Base-by-base conservation (phyloP, 2,329 filamentous ascomycete species). In the Aspergillus glaucus region DNA sequence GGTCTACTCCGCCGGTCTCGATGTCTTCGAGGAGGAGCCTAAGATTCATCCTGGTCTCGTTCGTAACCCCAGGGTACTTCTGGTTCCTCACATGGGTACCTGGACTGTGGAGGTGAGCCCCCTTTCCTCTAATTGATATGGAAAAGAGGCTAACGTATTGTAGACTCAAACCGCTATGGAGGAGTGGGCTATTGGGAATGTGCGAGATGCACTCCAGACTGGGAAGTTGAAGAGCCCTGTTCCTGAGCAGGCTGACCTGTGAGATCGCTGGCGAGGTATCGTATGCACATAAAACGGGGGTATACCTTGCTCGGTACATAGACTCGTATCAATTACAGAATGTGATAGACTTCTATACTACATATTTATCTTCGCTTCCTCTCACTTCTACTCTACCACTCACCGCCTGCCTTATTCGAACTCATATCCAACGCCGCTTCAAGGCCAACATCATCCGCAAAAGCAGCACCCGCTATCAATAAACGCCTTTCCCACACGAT, bases 71-170 rank as follows among this genome's bases (percentile, higher is more conserved):
- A 79, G 81, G 56, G 87, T 88, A 19, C 75, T 92, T 59, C 75
- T 95, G 24, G 71, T 94, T 32, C 89, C 89, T 45, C 89, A 94
- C 67, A 87, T 94, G 86, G 88, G 88, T 0, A 94, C 89, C 0
- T 89, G 80, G 77, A 92, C 87, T 0, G 72, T 82, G 24, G 88
- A 86, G 73, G 69, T 71, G 51, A 17, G 5, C 9, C 7, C 10
- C 21, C 12, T 14, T 37, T 22, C 2, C 17, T 14, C 12, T 19
- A 6, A 24, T 12, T 5, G 24, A 21, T 12, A 19, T 12, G 8
- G 6, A 12, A 14, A 22, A 41, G 21, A 8, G 3, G 4, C 24
- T 15, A 19, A 15, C 14, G 8, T 15, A 15, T 14, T 30, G 14
- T 47, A 79, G 75, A 81, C 78, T 2, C 70, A 78, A 62, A 73